Percentiles rank a stretch among this genome's conserved stretches.
These are phyloP conservation scores for Stagonosporopsis rhizophila DNA, from an alignment of 2,329 filamentous ascomycete genomes.

Conservation along the genomic window DNA sequence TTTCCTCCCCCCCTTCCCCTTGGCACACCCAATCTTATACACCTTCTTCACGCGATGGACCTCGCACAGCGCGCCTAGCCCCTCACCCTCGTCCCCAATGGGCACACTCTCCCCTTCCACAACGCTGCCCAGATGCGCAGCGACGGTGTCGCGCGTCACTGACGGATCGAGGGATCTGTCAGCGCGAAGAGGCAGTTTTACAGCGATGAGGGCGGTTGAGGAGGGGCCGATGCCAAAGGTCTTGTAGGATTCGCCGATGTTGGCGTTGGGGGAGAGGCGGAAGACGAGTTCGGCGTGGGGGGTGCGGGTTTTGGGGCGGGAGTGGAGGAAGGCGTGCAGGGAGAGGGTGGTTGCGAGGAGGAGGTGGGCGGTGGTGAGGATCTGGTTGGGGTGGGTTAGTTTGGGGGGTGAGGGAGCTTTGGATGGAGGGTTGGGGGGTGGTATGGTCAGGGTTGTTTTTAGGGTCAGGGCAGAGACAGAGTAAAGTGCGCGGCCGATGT, in stretches of 20 bases:
- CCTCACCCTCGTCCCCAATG: conserved; percentile 27
- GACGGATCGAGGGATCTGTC: conserved; percentile 10
- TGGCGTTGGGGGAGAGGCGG: conserved; percentile 80
- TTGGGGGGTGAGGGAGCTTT: no score
- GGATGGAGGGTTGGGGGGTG: not conserved
- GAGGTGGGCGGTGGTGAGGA: conserved; percentile 75
- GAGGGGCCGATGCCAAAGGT: conserved; percentile 80
- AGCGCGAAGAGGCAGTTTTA: conserved; percentile 70
- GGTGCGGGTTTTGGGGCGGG: conserved; percentile 73
- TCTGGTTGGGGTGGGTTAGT: conserved; percentile 50
- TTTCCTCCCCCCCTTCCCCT: conserved; percentile 49
- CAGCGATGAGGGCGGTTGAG: conserved; percentile 75
- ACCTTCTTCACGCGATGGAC: conserved; percentile 77
- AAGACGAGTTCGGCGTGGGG: conserved; percentile 90
- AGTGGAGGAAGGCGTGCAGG: conserved; percentile 68
- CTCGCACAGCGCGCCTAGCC: conserved; percentile 59
- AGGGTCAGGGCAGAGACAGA: no score
- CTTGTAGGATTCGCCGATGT: conserved; percentile 91
- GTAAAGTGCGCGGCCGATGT: no score
- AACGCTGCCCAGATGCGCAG: conserved; percentile 31
- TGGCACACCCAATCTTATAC: conserved; percentile 72
- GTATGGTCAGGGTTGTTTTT: no score
- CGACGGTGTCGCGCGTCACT: conserved; percentile 36
- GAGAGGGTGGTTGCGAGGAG: conserved; percentile 80
- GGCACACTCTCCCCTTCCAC: conserved; percentile 37